phyloP scores from a whole-genome alignment of 116 monocot genomes.

The Phalaenopsis hybrid region DNA sequence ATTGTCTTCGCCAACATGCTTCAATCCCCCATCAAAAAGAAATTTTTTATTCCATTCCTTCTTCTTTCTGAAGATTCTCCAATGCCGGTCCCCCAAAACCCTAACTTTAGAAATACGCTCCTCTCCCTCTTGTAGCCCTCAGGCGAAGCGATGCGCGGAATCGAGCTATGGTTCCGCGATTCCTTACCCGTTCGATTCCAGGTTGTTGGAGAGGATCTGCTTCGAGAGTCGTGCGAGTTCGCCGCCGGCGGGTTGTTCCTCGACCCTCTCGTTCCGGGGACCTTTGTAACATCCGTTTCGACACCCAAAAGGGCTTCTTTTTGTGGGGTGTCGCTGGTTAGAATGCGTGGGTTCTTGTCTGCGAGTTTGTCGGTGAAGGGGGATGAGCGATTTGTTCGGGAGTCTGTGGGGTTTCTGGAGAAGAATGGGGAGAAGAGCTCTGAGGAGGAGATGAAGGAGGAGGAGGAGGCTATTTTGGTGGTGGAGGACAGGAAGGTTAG shows the following conservation, averaged over 20 bases:
- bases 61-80: background rate
- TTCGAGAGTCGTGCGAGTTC: conserved; percentile 2
- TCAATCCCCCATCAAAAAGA: background rate
- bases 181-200: conserved; percentile 2
- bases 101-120: conserved; percentile 14
- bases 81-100: conserved; percentile 4
- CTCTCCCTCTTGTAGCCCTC: background rate
- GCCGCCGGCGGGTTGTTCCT: conserved; percentile 58
- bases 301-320: conserved; percentile 12
- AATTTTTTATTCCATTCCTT: background rate
- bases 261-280: conserved; percentile 25
- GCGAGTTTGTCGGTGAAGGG: conserved; percentile 75
- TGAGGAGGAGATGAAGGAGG: conserved; percentile 23
- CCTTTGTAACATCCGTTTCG: conserved; percentile 21
- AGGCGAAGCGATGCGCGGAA: conserved; percentile 33
- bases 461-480: conserved; percentile 11
- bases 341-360: conserved; percentile 41
- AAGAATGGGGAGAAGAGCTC: conserved; percentile 36
- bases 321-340: background rate
- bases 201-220: background rate
- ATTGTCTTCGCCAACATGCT: conserved; percentile 4
- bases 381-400: conserved; percentile 38
- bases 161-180: conserved; percentile 40
- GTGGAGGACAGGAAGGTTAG: conserved; percentile 17
- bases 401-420: conserved; percentile 32